These are phyloP conservation scores for Euryodendron excelsum DNA, from an alignment of 148 eudicot species.

Conservation along the genomic window DNA sequence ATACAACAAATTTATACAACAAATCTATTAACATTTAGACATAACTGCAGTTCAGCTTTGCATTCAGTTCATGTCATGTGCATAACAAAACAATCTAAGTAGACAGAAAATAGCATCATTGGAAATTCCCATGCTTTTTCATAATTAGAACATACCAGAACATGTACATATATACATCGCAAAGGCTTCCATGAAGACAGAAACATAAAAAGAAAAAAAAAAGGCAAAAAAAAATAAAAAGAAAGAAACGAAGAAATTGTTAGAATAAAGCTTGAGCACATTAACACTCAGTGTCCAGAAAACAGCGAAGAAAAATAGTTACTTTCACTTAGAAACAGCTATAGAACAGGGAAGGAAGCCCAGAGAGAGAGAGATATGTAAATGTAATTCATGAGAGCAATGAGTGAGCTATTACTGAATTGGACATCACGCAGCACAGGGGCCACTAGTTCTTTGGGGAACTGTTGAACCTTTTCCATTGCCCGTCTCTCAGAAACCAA, in stretches of 20 bases:
- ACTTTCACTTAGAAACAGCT: neutral
- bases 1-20: neutral
- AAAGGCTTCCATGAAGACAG: neutral
- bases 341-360: neutral
- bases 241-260: too few relatives aligned
- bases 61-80: neutral
- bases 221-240: neutral
- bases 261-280: neutral
- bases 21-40: neutral
- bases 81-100: neutral
- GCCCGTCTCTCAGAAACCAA: conserved; percentile 80
- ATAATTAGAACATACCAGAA: neutral
- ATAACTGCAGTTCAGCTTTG: neutral
- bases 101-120: neutral
- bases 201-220: neutral
- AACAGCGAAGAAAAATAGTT: neutral
- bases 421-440: conserved; percentile 75
- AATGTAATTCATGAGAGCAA: neutral
- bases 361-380: neutral
- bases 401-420: conserved; percentile 69
- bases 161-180: neutral
- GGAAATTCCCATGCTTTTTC: neutral
- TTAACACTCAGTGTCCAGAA: neutral
- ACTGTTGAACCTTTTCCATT: conserved; percentile 61
- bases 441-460: conserved; percentile 68